phyloP scores from a whole-genome alignment of 257 asterid genomes.

The Marsdenia floribunda region DNA sequence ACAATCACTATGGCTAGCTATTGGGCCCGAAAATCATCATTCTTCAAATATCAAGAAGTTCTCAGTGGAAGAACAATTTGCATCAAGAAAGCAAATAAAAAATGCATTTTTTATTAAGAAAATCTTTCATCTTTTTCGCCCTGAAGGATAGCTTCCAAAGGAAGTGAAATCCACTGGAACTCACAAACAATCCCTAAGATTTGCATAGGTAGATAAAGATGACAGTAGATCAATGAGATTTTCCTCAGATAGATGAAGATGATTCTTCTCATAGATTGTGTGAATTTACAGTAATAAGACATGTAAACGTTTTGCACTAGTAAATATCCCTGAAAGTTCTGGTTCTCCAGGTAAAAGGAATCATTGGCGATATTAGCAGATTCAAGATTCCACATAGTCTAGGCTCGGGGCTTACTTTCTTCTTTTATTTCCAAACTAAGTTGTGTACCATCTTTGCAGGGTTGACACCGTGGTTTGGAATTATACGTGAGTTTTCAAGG shows the following conservation, averaged over 20 bases:
- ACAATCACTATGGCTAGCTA: neutral
- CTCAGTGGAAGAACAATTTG: neutral
- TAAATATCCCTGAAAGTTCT: neutral
- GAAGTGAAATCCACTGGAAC: neutral
- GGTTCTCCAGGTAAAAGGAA: neutral
- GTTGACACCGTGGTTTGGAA: neutral
- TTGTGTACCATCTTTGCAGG: neutral
- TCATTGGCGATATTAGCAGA: neutral
- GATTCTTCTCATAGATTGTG: neutral
- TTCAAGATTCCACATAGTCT: neutral
- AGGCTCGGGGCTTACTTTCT: neutral
- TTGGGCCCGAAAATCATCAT: neutral
- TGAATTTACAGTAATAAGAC: neutral
- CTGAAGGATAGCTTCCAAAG: neutral
- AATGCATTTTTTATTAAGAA: neutral
- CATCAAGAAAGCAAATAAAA: neutral
- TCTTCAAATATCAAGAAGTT: neutral
- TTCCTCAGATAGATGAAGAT: neutral
- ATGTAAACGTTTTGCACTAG: neutral
- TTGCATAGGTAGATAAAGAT: neutral
- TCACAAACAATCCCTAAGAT: neutral
- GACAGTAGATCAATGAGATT: neutral
- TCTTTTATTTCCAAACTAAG: neutral
- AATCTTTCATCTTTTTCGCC: neutral
- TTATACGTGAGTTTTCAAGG: neutral